Base-by-base conservation (phyloP, 2,329 filamentous ascomycete genomes). In the Ustulina deusta region DNA sequence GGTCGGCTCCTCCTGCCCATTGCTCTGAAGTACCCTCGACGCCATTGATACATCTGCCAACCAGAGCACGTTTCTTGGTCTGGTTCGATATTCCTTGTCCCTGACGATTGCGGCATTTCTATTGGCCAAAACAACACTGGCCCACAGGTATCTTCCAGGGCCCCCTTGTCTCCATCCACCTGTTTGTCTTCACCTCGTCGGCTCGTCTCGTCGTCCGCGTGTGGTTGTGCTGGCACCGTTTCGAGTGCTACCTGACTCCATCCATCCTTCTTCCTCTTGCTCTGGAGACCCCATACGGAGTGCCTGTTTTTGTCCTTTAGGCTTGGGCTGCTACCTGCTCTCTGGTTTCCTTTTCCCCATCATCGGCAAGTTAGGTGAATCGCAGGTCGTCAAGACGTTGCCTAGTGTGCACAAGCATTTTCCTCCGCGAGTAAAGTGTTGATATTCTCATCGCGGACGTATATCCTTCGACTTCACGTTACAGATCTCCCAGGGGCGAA, bases 201-300 rank as follows among this genome's bases (percentile, higher is more conserved):
- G 55, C 46, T 62, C 40, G 58, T 61, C 67, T 63, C 40, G 57
- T 56, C 44, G 32, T 25, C 46, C 34, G 64, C 54, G 59, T 58
- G 61, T 69, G 46, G 56, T 66, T 38, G 60, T 66, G 44, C 61
- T 69, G 51, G 64, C 63, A 66, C 57, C 65, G 61, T 58, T 32
- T 61, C 57, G 29, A 52, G 54, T 71, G 66, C 61, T 69, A 66
- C 69, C 63, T 63, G 59, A 57, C 60, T 38, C 42, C 60, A 48
- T 46, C 49, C 29, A 59, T 61, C 58, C 63, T 60, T 38, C 38
- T 63, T 38, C 22, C 34, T 61, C 59, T 69, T 61, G 42, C 13
- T 63, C 52, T 55, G 25, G 13, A 20, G 55, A 46, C 64, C 65
- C 59, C 62, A 42, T 61, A 49, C 61, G 55, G 44, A 52, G 48